Percentiles rank a stretch among this genome's conserved stretches.
These are phyloP conservation scores for Apiotrichum sp. DNA, from an alignment of 1,284 basidiomycete species.

Conservation along the genomic window DNA sequence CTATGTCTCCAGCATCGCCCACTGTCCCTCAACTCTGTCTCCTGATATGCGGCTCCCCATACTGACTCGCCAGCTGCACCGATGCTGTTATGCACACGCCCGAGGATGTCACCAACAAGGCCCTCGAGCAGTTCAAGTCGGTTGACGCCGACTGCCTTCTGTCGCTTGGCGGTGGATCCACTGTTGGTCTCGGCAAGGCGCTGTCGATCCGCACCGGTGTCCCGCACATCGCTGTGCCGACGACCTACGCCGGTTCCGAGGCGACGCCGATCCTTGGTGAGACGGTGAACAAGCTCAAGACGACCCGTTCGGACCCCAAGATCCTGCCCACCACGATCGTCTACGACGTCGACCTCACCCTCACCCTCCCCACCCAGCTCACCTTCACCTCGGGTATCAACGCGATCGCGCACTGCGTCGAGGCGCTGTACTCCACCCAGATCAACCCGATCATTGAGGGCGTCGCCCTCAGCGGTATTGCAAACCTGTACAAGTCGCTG, in stretches of 20 bases:
- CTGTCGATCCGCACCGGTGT: slow-evolving; percentile 48
- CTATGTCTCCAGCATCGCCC: too few species aligned
- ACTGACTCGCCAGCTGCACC: slow-evolving; percentile 21
- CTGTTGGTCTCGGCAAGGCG: slow-evolving; percentile 50
- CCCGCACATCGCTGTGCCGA: slow-evolving; percentile 51
- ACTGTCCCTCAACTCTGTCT: too few species aligned
- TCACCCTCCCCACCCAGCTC: slow-evolving; percentile 47
- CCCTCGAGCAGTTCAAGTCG: slow-evolving; percentile 29
- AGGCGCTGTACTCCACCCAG: slow-evolving; percentile 48
- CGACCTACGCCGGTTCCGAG: slow-evolving; percentile 52
- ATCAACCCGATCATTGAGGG: slow-evolving; percentile 49
- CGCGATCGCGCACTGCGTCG: slow-evolving; percentile 51
- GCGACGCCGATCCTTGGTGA: slow-evolving; percentile 51
- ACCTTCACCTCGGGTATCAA: slow-evolving; percentile 51
- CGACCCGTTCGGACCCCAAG: slow-evolving; percentile 47
- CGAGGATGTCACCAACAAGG: slow-evolving; percentile 46
- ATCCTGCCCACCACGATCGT: slow-evolving; percentile 51
- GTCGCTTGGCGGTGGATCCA: slow-evolving; percentile 49
- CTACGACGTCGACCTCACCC: slow-evolving; percentile 51
- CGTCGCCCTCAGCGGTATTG: slow-evolving; percentile 49
- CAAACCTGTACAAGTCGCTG: slow-evolving; percentile 43
- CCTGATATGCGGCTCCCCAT: too few species aligned
- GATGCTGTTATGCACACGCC: slow-evolving; percentile 52
- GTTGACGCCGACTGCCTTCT: slow-evolving; percentile 46
- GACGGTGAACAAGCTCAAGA: slow-evolving; percentile 50